Percentiles rank a stretch among this genome's conserved stretches.
phyloP scores from a whole-genome alignment of 2,329 filamentous ascomycete species.

The Fusarium armeniacum region DNA sequence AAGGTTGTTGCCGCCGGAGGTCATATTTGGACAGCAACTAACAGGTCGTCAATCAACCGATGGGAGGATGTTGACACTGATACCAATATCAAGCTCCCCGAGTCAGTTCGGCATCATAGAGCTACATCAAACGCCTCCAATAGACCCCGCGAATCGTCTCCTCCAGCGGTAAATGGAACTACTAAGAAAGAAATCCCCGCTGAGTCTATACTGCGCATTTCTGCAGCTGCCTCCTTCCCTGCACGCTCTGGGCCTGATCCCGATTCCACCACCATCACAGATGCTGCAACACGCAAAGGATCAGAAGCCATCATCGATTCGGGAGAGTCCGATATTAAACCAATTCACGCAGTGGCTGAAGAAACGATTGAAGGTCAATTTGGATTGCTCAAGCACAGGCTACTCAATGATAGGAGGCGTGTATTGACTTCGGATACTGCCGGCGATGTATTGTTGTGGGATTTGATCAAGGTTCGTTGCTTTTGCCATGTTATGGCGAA shows the following conservation, averaged over 20 bases:
- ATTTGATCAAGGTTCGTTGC: constrained; percentile 81
- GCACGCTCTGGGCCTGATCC: constrained; percentile 65
- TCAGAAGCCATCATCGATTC: constrained; percentile 52
- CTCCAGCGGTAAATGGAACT: constrained; percentile 52
- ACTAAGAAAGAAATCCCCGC: constrained; percentile 78
- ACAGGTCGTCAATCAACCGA: constrained; percentile 90
- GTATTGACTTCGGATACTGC: constrained; percentile 94
- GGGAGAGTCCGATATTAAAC: constrained; percentile 60
- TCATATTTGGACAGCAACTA: constrained; percentile 90
- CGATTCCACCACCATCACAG: constrained; percentile 68
- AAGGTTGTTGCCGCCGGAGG: constrained; percentile 78
- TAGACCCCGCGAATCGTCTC: constrained; percentile 54
- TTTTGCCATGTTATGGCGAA: no score
- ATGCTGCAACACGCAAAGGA: constrained; percentile 57
- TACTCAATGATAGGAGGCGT: constrained; percentile 90
- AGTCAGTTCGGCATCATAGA: constrained; percentile 64
- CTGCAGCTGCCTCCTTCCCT: constrained; percentile 85
- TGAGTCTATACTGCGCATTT: constrained; percentile 83
- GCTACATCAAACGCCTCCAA: constrained; percentile 61
- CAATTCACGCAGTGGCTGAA: constrained; percentile 76
- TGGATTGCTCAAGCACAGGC: constrained; percentile 91
- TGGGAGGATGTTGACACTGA: constrained; percentile 90
- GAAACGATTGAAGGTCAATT: constrained; percentile 96
- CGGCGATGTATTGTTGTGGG: constrained; percentile 95
- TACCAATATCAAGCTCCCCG: constrained; percentile 75